Conservation (phyloP, 139 green algal genomes). For the Coccomyxa sp. region DNA sequence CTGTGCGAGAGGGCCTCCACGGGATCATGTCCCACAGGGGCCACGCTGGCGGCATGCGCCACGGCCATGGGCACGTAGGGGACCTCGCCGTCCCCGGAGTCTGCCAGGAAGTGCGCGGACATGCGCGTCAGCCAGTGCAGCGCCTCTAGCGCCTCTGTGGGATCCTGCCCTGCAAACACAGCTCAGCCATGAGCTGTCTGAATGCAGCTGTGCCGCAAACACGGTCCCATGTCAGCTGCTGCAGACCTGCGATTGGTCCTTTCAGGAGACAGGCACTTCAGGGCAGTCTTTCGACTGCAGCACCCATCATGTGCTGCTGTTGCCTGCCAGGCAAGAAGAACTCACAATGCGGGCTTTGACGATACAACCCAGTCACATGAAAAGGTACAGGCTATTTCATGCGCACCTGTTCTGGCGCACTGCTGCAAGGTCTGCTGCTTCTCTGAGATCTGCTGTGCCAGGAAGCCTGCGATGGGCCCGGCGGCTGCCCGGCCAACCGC, state of each 20-base stretch:
- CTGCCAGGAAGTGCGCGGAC: slow-evolving; percentile 67
- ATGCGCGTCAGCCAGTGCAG: slow-evolving; percentile 72
- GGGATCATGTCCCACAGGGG: slow-evolving; percentile 19
- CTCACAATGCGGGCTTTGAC: too few species aligned
- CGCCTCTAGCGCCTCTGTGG: slow-evolving; percentile 64
- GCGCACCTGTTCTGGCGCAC: slow-evolving; percentile 14
- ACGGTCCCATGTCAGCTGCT: too few species aligned
- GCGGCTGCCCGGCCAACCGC: slow-evolving; percentile 51
- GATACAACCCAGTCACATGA: too few species aligned
- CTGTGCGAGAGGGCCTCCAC: slow-evolving; percentile 25
- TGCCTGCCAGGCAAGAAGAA: too few species aligned
- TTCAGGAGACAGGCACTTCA: too few species aligned
- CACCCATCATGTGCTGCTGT: too few species aligned
- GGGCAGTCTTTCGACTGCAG: too few species aligned
- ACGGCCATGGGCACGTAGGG: slow-evolving; percentile 66
- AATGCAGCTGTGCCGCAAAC: too few species aligned
- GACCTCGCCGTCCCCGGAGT: slow-evolving; percentile 73
- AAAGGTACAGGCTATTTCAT: too few species aligned
- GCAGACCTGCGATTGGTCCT: too few species aligned
- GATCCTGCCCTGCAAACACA: slow-evolving; percentile 18
- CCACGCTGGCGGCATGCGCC: slow-evolving; percentile 6
- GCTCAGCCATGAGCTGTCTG: background rate
- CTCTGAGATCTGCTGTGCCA: slow-evolving; percentile 30
- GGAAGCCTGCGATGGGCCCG: slow-evolving; percentile 31
- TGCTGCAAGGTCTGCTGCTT: slow-evolving; percentile 26